These are phyloP conservation scores for Candida albicans DNA, from an alignment of 1,139 yeast genomes.

Conservation along the genomic window DNA sequence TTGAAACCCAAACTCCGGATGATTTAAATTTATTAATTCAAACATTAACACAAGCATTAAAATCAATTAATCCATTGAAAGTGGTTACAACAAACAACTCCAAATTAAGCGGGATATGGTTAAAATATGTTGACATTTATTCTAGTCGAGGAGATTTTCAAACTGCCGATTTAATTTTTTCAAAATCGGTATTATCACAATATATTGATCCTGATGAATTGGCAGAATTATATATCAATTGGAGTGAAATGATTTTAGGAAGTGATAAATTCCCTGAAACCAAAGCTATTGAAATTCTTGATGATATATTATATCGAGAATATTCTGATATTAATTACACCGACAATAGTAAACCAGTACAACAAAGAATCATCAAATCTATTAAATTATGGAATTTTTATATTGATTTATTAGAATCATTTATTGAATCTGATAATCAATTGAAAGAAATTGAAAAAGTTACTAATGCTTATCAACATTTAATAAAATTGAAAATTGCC, in stretches of 20 bases:
- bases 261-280: constrained; percentile 45
- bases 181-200: constrained; percentile 72
- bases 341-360: constrained; percentile 53
- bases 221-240: constrained; percentile 64
- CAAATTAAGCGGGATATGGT: constrained; percentile 63
- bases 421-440: constrained; percentile 35
- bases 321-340: constrained; percentile 28
- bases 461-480: constrained; percentile 52
- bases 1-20: constrained; percentile 19
- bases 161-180: constrained; percentile 63
- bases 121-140: constrained; percentile 65
- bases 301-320: constrained; percentile 42
- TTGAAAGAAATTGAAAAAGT: constrained; percentile 24
- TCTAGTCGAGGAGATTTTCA: constrained; percentile 53
- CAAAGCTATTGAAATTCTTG: constrained; percentile 54
- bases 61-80: constrained; percentile 62
- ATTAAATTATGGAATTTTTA: constrained; percentile 71
- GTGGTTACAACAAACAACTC: constrained; percentile 32
- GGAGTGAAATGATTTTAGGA: constrained; percentile 70
- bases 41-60: constrained; percentile 66
- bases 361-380: constrained; percentile 60
- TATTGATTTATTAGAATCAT: constrained; percentile 69
- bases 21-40: constrained; percentile 45
- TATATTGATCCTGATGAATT: constrained; percentile 63
- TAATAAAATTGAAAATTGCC: constrained; percentile 63